Evolutionary conservation across 352 stramenopile genomes (phyloP).

Genomic region (Globisporangium camurandrum): DNA sequence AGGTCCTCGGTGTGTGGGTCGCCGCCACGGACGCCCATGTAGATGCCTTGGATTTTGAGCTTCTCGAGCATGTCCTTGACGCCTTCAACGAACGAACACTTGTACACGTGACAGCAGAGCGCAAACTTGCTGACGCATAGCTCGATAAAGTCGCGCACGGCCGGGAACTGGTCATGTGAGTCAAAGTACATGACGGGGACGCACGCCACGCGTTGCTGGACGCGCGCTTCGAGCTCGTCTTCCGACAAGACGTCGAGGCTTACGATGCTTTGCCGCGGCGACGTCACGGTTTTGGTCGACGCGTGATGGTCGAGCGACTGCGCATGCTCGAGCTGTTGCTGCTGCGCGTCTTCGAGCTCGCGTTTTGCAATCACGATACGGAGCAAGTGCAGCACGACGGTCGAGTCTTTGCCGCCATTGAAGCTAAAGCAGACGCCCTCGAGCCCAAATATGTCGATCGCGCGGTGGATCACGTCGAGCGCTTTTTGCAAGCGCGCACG

Average conservation of each 20-base stretch:
- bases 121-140: slow-evolving; percentile 44
- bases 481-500: slow-evolving; percentile 52
- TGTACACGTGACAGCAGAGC: slow-evolving; percentile 72
- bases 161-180: slow-evolving; percentile 91
- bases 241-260: slow-evolving; percentile 19
- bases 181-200: slow-evolving; percentile 95
- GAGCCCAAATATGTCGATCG: slow-evolving; percentile 74
- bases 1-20: slow-evolving; percentile 91
- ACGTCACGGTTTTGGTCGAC: slow-evolving; percentile 37
- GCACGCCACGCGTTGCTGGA: slow-evolving; percentile 31
- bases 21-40: slow-evolving; percentile 85
- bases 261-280: slow-evolving; percentile 14
- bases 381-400: slow-evolving; percentile 86
- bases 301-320: slow-evolving; percentile 22
- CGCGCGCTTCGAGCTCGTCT: slow-evolving; percentile 41
- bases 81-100: slow-evolving; percentile 90
- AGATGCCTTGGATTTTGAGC: slow-evolving; percentile 80
- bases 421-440: slow-evolving; percentile 86
- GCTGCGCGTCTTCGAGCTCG: not conserved
- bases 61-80: slow-evolving; percentile 87
- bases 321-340: slow-evolving; percentile 9
- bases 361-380: slow-evolving; percentile 73
- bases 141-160: slow-evolving; percentile 88
- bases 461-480: slow-evolving; percentile 65
- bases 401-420: slow-evolving; percentile 92